A percentile compares a stretch with the other conserved stretches of the same genome.
Conservation (phyloP, 2,329 filamentous ascomycete genomes). For the Sarocladium brachiariae region DNA sequence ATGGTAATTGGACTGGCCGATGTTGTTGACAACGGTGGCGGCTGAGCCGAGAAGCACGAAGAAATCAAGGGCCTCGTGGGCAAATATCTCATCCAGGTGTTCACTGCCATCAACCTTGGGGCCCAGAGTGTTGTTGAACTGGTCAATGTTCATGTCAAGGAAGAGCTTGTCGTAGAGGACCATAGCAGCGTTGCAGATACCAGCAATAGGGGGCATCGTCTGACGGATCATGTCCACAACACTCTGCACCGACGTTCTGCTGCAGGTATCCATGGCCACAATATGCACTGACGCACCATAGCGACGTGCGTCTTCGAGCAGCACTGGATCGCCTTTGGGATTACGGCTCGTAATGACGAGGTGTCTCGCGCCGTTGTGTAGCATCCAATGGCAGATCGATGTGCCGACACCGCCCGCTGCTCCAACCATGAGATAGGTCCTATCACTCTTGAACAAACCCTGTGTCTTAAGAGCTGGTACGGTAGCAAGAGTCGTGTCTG, state of each 20-base stretch:
- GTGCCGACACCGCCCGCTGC: constrained; percentile 26
- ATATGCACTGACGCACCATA: constrained; percentile 12
- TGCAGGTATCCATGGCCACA: constrained; percentile 18
- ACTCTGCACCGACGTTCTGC: constrained; percentile 10
- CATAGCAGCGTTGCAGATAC: constrained; percentile 31
- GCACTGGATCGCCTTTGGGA: constrained; percentile 20
- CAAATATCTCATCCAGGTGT: constrained; percentile 24
- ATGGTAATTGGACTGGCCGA: constrained; percentile 36
- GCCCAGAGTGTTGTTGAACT: constrained; percentile 17
- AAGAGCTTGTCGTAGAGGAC: constrained; percentile 24
- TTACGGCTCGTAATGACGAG: constrained; percentile 30
- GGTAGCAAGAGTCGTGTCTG: neutral
- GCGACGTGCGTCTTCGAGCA: constrained; percentile 10
- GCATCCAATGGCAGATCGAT: constrained; percentile 31
- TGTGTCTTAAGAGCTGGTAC: neutral
- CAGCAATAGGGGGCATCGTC: constrained; percentile 26
- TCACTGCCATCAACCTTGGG: constrained; percentile 28
- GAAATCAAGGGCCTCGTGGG: constrained; percentile 24
- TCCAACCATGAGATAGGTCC: constrained; percentile 27
- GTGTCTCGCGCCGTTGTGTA: constrained; percentile 24
- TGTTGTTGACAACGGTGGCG: constrained; percentile 20
- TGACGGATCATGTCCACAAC: constrained; percentile 16
- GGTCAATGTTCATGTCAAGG: constrained; percentile 14
- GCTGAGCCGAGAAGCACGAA: constrained; percentile 28
- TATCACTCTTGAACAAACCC: constrained; percentile 14